Evolutionary conservation across 441 rosid genomes (phyloP).

Genomic region (Francoa sonchifolia): DNA sequence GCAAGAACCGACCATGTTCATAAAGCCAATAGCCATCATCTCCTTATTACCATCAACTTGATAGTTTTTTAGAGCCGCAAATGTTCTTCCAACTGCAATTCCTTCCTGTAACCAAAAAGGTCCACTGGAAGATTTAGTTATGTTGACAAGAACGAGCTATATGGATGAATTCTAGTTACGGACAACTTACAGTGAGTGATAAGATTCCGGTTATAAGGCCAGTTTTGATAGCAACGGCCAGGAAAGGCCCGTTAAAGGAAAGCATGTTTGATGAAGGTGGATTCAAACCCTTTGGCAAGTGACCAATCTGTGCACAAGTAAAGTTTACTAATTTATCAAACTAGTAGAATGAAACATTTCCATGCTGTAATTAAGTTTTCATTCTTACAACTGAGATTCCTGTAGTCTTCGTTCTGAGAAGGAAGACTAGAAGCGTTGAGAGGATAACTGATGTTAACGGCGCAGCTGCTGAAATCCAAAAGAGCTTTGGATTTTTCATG

Average conservation of each 20-base stretch:
- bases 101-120: slow-evolving; percentile 59
- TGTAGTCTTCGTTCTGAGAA: slow-evolving; percentile 46
- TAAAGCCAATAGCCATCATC: slow-evolving; percentile 91
- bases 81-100: slow-evolving; percentile 93
- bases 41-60: slow-evolving; percentile 97
- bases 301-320: slow-evolving; percentile 54
- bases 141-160: neutral
- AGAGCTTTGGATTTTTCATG: slow-evolving; percentile 66
- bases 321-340: neutral
- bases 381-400: slow-evolving; percentile 55
- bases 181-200: slow-evolving; percentile 66
- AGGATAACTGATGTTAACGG: slow-evolving; percentile 67
- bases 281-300: slow-evolving; percentile 81
- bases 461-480: slow-evolving; percentile 91
- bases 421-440: slow-evolving; percentile 58
- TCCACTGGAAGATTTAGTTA: neutral
- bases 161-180: neutral
- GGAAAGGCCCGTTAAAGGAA: slow-evolving; percentile 34
- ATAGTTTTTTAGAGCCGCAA: slow-evolving; percentile 72
- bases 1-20: slow-evolving; percentile 94
- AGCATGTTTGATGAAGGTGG: slow-evolving; percentile 88
- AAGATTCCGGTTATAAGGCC: slow-evolving; percentile 82
- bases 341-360: no score
- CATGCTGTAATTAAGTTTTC: slow-evolving; percentile 3
- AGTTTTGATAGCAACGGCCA: slow-evolving; percentile 70